These are phyloP conservation scores for Ophiocordyceps camponoti-leonardi DNA, from an alignment of 2,329 filamentous ascomycete species.

Conservation along the genomic window DNA sequence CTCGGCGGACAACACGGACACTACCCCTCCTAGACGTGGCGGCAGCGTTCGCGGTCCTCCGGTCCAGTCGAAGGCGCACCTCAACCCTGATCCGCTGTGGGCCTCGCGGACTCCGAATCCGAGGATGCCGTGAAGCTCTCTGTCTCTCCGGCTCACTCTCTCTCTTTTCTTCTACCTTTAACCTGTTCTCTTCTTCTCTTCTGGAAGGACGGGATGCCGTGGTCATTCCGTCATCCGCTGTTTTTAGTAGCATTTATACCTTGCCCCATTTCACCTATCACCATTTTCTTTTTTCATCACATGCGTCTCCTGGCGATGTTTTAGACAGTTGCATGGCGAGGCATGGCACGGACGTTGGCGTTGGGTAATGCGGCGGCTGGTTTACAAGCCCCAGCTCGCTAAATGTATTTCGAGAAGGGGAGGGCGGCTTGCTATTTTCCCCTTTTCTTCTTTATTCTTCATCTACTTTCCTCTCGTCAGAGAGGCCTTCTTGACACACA, in stretches of 20 bases:
- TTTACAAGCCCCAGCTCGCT: neutral
- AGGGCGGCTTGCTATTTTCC: too few relatives aligned
- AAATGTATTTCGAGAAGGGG: neutral
- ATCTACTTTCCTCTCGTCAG: neutral
- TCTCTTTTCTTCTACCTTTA: neutral
- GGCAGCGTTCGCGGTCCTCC: conserved; percentile 3
- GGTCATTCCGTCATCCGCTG: neutral
- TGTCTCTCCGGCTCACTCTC: neutral
- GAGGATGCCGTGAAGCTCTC: neutral
- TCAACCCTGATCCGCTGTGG: neutral
- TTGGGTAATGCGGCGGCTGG: conserved; percentile 5
- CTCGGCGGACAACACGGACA: conserved; percentile 12
- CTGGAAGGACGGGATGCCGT: too few relatives aligned
- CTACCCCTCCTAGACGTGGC: conserved; percentile 17
- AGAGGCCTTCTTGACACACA: neutral
- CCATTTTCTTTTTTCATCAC: neutral
- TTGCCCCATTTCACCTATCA: neutral
- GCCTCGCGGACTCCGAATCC: neutral
- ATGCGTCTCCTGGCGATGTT: conserved; percentile 3
- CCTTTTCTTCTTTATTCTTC: neutral
- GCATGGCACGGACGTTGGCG: conserved; percentile 14
- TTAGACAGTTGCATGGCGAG: conserved; percentile 10
- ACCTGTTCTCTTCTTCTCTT: neutral
- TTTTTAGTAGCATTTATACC: conserved; percentile 2
- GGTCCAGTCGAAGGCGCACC: neutral